Evolutionary conservation across 2,329 filamentous ascomycete genomes (phyloP).

Genomic region (Myrmaecium sp.): DNA sequence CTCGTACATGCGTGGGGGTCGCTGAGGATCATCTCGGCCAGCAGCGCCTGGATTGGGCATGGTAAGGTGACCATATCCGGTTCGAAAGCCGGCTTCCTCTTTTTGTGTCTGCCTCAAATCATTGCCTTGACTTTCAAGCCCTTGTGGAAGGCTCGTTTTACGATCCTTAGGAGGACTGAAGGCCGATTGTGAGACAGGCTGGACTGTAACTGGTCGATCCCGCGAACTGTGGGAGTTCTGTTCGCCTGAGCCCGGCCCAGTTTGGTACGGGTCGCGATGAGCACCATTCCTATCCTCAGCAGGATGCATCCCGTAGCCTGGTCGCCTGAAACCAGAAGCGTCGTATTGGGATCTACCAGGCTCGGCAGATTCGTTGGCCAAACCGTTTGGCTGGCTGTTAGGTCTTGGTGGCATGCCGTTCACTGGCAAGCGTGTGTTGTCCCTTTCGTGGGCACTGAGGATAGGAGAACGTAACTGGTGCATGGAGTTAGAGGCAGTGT

Average conservation of each 20-base stretch:
- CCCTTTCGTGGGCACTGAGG: too few relatives aligned
- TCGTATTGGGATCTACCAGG: constrained; percentile 13
- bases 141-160: too few relatives aligned
- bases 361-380: too few relatives aligned
- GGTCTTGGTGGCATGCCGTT: constrained; percentile 19
- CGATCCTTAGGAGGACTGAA: constrained; percentile 17
- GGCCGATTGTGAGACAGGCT: constrained; percentile 20
- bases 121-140: too few relatives aligned
- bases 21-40: constrained; percentile 3
- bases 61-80: too few relatives aligned
- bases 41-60: too few relatives aligned
- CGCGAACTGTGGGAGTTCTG: constrained; percentile 3
- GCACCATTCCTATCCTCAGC: constrained; percentile 16
- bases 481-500: too few relatives aligned
- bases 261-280: constrained; percentile 2
- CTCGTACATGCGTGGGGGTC: constrained; percentile 13
- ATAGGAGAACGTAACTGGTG: too few relatives aligned
- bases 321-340: constrained; percentile 11
- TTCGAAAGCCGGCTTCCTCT: too few relatives aligned
- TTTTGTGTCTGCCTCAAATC: too few relatives aligned
- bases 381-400: constrained; percentile 22
- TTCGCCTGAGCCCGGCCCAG: constrained; percentile 1
- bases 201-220: constrained; percentile 13
- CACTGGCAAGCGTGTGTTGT: constrained; percentile 11
- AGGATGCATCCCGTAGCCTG: constrained; percentile 11